Conservation (phyloP, 2,329 filamentous ascomycete genomes). For the Helicocarpus griseus region DNA sequence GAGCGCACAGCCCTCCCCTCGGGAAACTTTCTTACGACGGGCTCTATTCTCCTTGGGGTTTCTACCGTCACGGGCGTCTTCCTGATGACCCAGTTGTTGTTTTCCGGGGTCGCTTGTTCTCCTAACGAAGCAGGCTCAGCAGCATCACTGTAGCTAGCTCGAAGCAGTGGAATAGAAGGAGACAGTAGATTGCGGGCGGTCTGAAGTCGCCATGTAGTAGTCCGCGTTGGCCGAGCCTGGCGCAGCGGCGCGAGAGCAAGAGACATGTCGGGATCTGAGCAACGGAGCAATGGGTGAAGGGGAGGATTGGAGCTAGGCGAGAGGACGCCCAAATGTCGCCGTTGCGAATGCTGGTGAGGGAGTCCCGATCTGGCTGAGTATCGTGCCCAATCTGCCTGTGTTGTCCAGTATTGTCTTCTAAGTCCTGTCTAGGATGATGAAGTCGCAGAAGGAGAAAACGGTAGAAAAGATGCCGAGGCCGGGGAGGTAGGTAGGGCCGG, state of each 20-base stretch:
- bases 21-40: no score
- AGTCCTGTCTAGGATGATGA: no score
- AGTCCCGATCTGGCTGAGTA: no score
- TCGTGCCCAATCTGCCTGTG: no score
- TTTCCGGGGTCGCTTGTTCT: neutral
- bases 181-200: neutral
- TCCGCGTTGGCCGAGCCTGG: slow-evolving; percentile 2
- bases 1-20: no score
- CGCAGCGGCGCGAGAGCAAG: neutral
- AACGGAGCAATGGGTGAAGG: neutral
- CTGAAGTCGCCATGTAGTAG: neutral
- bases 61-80: no score
- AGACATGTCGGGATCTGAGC: neutral
- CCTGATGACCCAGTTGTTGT: no score
- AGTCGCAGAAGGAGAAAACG: no score
- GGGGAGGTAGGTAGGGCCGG: no score
- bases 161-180: neutral
- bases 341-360: neutral
- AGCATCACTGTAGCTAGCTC: neutral
- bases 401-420: no score
- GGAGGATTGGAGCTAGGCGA: neutral
- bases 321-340: neutral
- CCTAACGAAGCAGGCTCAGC: neutral
- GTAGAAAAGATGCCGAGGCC: no score
- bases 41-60: no score